Evolutionary conservation across 352 stramenopile species (phyloP), one percentile per base, ranked within the genome.

Genomic region (Phytophthora vignae): DNA sequence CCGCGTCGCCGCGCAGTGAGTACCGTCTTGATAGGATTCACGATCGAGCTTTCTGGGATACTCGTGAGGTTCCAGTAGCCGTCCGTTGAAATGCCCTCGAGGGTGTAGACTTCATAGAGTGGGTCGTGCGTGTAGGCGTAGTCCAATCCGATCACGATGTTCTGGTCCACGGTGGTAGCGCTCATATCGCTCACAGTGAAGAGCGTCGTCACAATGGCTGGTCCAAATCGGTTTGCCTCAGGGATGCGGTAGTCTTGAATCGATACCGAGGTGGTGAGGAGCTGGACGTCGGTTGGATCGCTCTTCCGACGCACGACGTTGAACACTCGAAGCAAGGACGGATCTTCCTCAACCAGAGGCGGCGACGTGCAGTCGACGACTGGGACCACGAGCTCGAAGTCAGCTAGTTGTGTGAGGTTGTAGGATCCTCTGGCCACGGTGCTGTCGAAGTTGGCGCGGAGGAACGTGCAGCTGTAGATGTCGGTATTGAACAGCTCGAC

Each of bases 311-410:
- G 79, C 3, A 90, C 68, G 19, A 90, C 46, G 36, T 86, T 85
- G 52, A 78, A 87, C n/a, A 87, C 60, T 0, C 65, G 64, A 6
- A 71, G 33, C 5, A 76, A 58, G 1, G 74, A 78, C 14, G 60
- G 57, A 57, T 86, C 77, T 22, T 15, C 69, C 1, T 68, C 55
- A 4, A 67, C 36, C 12, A 89, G 76, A 44, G 69, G 40, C 7
- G 62, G 50, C 7, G 48, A 76, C 27, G 79, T 64, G 57, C 81
- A 89, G 53, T 89, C 79, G 11, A 89, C 74, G 1, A 89, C 72
- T 4, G 79, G 79, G 0, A 77, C 19, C 2, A 84, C 68, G 3
- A 87, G 67, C 36, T 90, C 75, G 7, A 64, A 55, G 1, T 67
- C 56, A 29, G 53, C 21, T 6, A 89, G 49, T n/a, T 81, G 70